phyloP scores from a whole-genome alignment of 2,329 filamentous ascomycete genomes.

The Curvularia verruculosa region DNA sequence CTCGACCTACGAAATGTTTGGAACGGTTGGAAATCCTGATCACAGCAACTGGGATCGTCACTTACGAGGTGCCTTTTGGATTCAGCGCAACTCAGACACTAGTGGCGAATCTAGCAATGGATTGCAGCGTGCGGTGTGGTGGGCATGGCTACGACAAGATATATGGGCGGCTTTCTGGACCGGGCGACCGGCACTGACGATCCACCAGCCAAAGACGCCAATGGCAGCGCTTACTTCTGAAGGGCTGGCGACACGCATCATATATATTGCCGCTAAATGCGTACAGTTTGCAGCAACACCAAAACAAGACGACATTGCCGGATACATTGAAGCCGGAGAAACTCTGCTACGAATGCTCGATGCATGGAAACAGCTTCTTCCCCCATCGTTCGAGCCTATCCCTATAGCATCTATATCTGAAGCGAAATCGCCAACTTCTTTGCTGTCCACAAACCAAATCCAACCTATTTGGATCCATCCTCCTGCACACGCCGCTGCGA shows the following conservation, averaged over 20 bases:
- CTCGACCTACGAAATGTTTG: conserved; percentile 69
- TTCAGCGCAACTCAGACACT: conserved; percentile 64
- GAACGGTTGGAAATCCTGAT: conserved; percentile 53
- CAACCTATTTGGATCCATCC: conserved; percentile 38
- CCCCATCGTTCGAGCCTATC: conserved; percentile 53
- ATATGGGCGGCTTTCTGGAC: conserved; percentile 69
- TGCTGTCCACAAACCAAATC: conserved; percentile 12
- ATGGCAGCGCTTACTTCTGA: conserved; percentile 57
- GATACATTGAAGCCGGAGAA: conserved; percentile 53
- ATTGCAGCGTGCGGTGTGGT: conserved; percentile 66
- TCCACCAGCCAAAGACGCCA: conserved; percentile 61
- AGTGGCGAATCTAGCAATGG: conserved; percentile 62
- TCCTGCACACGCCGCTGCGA: conserved; percentile 49
- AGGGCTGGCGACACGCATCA: conserved; percentile 60
- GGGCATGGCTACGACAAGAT: conserved; percentile 69
- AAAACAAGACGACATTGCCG: conserved; percentile 47
- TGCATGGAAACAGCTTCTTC: conserved; percentile 56
- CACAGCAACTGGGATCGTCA: conserved; percentile 65
- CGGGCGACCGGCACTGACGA: conserved; percentile 61
- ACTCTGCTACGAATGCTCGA: conserved; percentile 57
- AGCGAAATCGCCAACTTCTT: conserved; percentile 15
- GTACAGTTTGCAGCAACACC: conserved; percentile 64
- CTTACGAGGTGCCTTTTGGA: conserved; percentile 69
- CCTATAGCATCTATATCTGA: conserved; percentile 27
- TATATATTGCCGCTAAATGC: conserved; percentile 63